These are phyloP conservation scores for Lactifluus volemus DNA, from an alignment of 768 basidiomycete genomes.

Conservation along the genomic window DNA sequence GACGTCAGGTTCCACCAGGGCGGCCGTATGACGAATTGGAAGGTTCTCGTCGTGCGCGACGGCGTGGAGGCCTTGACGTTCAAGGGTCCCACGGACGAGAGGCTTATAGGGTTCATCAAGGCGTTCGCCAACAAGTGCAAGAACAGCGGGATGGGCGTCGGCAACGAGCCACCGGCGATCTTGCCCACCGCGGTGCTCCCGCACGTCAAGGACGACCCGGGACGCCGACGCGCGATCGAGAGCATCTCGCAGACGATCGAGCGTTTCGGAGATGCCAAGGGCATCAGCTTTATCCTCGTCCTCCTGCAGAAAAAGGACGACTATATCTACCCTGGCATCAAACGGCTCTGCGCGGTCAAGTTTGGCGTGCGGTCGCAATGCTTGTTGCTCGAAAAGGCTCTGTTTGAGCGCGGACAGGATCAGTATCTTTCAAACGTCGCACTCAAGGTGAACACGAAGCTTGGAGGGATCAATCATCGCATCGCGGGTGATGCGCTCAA, in stretches of 20 bases:
- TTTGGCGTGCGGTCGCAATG: conserved; percentile 72
- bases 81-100: conserved; percentile 34
- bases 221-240: conserved; percentile 37
- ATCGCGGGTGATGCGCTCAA: conserved; percentile 45
- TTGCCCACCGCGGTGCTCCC: conserved; percentile 27
- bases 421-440: conserved; percentile 81
- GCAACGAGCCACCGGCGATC: conserved; percentile 29
- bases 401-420: conserved; percentile 50
- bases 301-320: conserved; percentile 61
- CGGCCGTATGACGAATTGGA: conserved; percentile 48
- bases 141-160: conserved; percentile 49
- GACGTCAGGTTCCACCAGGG: conserved; percentile 59
- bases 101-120: conserved; percentile 36
- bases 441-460: conserved; percentile 75
- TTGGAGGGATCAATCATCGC: conserved; percentile 72
- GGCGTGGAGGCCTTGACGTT: conserved; percentile 29
- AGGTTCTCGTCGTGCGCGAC: conserved; percentile 57
- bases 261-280: conserved; percentile 21
- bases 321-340: conserved; percentile 73
- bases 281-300: conserved; percentile 62
- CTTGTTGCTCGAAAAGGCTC: conserved; percentile 56
- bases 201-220: conserved; percentile 30
- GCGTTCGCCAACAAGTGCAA: conserved; percentile 49
- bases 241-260: conserved; percentile 29
- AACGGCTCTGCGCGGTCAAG: conserved; percentile 64